phyloP scores from a whole-genome alignment of 441 rosid species.

The Rhodomyrtus psidioides region DNA sequence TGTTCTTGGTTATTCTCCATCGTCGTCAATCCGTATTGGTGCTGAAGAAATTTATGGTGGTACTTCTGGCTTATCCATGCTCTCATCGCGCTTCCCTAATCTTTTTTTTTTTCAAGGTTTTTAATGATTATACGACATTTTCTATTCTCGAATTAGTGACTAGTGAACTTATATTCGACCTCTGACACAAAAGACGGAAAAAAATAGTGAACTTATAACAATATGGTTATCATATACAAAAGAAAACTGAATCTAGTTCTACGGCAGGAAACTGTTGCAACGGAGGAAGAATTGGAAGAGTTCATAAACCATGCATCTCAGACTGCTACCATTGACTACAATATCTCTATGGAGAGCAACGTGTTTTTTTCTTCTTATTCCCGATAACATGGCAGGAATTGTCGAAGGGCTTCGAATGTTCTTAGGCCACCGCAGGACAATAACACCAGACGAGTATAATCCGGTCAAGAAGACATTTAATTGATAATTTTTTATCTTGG shows the following conservation, averaged over 20 bases:
- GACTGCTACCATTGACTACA: constrained; percentile 89
- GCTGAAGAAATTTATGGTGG: constrained; percentile 91
- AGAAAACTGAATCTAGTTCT: background rate
- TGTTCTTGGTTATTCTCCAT: constrained; percentile 76
- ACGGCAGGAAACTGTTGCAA: constrained; percentile 65
- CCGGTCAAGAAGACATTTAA: background rate
- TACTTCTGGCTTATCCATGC: constrained; percentile 52
- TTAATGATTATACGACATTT: background rate
- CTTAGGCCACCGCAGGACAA: constrained; percentile 78
- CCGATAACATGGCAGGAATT: constrained; percentile 97
- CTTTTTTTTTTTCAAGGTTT: constrained; percentile 72
- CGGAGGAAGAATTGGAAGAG: constrained; percentile 44
- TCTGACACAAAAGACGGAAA: no score
- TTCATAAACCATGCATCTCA: constrained; percentile 69
- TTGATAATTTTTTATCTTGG: no score
- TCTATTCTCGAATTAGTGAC: background rate
- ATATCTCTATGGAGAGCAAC: constrained; percentile 77
- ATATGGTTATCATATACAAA: background rate
- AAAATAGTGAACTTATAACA: background rate
- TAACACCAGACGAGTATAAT: constrained; percentile 71
- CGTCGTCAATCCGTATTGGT: constrained; percentile 66
- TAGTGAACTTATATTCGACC: background rate
- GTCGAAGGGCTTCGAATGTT: constrained; percentile 97
- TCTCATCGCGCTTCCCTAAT: constrained; percentile 63
- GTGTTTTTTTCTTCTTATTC: constrained; percentile 83